A percentile compares a stretch with the other conserved stretches of the same genome.
Conservation (phyloP, 2,329 filamentous ascomycete species). For the Claviceps fusiformis region DNA sequence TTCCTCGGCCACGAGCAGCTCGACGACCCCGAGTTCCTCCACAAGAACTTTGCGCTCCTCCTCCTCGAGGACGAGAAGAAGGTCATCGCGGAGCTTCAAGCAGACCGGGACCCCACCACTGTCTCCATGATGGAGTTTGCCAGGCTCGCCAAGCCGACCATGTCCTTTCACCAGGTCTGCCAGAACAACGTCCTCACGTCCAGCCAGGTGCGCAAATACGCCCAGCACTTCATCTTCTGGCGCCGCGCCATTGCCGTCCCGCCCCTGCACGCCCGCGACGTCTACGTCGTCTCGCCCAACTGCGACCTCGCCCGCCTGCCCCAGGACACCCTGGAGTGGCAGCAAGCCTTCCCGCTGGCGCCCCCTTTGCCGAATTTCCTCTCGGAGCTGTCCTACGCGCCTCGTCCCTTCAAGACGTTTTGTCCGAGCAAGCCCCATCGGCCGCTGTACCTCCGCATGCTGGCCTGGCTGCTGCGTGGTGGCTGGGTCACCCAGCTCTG, state of each 20-base stretch:
- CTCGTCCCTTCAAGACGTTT: constrained; percentile 69
- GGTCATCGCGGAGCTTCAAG: constrained; percentile 59
- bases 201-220: constrained; percentile 71
- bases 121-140: constrained; percentile 71
- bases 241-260: constrained; percentile 82
- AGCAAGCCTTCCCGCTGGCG: constrained; percentile 66
- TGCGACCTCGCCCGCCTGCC: constrained; percentile 63
- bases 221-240: constrained; percentile 93
- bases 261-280: constrained; percentile 77
- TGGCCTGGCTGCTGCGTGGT: constrained; percentile 84
- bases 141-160: constrained; percentile 55
- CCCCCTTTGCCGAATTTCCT: constrained; percentile 78
- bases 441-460: constrained; percentile 73
- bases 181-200: constrained; percentile 60
- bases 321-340: constrained; percentile 57
- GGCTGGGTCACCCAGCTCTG: constrained; percentile 91
- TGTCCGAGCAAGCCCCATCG: constrained; percentile 83
- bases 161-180: constrained; percentile 58
- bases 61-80: constrained; percentile 72
- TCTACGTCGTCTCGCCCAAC: constrained; percentile 84
- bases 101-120: constrained; percentile 62
- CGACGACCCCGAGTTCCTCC: constrained; percentile 54
- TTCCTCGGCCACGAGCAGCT: constrained; percentile 54
- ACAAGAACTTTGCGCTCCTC: constrained; percentile 76
- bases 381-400: constrained; percentile 65